Base-by-base conservation (phyloP, 306 rosid genomes). In the Prosopis cineraria region DNA sequence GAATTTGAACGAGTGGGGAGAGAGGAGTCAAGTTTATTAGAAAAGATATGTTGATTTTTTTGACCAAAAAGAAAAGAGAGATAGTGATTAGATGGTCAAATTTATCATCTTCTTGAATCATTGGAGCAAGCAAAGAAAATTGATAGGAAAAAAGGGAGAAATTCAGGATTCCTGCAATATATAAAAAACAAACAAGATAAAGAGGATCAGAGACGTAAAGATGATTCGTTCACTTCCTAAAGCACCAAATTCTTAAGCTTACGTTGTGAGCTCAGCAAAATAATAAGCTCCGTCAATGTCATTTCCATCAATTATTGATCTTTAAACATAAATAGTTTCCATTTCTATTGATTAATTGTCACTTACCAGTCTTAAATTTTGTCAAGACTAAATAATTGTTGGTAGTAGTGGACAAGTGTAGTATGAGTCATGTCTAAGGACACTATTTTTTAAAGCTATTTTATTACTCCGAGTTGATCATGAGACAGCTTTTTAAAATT, bases 91-190 rank as follows among this genome's bases (percentile, higher is more conserved):
- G 70, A 74, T 74, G 78, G 70, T 74, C 78, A 60, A 74, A 29
- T 63, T 85, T 56, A 81, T 69, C 88, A 74, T 70, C 76, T 78
- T 85, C 45, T 85, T 78, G 16, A 16, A 55, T 55, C 2, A 55
- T 55, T 55, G 60, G 22, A 3, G 30, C 1, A 3, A 3, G 63
- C 10, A 24, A 24, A 55, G 58, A 60, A 41, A 48, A 62, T 68
- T 45, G 39, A 71, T 22, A 66, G 62, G 72, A 64, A 34, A 7
- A 53, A 76, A 84, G 34, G 1, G 74, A 79, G 74, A 34, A 60
- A 70, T 70, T 3, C 17, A 13, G 3, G 64, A 58, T 58, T 27
- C 10, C 19, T 27, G 34, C 65, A 12, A 56, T 56, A 68, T 3
- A n/a, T n/a, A n/a, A 77, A 80, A 70, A 73, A 37, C 34, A 78